Conservation (phyloP, 305 asterid species). For the Euphrasia arctica region DNA sequence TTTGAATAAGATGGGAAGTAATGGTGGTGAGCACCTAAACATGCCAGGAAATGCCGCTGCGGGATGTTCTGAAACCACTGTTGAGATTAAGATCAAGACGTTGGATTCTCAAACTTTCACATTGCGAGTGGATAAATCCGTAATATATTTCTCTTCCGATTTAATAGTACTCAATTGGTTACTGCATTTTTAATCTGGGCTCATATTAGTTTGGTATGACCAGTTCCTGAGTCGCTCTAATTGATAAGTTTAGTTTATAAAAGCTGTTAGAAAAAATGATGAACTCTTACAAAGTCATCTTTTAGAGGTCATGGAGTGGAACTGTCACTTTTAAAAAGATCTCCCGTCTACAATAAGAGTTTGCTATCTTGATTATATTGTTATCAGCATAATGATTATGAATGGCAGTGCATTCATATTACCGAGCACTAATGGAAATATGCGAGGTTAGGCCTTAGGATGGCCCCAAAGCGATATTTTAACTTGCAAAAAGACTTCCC, state of each 20-base stretch:
- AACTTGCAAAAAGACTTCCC: not conserved
- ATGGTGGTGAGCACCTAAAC: conserved; percentile 39
- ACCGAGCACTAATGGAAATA: not conserved
- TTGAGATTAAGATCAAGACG: conserved; percentile 95
- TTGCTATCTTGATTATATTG: not conserved
- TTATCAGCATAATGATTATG: conserved; percentile 4
- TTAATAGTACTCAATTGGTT: conserved; percentile 4
- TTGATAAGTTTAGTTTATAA: conserved; percentile 13
- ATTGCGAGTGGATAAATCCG: conserved; percentile 85
- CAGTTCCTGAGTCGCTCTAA: not conserved
- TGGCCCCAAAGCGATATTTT: not conserved
- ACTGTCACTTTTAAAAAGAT: not conserved
- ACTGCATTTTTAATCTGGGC: conserved; percentile 13
- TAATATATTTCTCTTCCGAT: conserved; percentile 33
- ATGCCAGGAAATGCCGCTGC: conserved; percentile 41
- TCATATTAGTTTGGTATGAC: conserved; percentile 19
- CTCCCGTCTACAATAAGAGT: not conserved
- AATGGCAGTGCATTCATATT: no score
- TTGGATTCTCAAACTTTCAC: conserved; percentile 87
- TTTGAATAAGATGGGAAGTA: conserved; percentile 58
- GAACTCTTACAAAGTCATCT: not conserved
- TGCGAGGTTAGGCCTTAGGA: not conserved
- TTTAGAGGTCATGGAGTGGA: not conserved
- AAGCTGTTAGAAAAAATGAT: conserved; percentile 1
- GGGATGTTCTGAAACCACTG: conserved; percentile 74